Evolutionary conservation across 2,329 filamentous ascomycete species (phyloP), one percentile per base, ranked within the genome.

Genomic region (Alternaria triticimaculans): DNA sequence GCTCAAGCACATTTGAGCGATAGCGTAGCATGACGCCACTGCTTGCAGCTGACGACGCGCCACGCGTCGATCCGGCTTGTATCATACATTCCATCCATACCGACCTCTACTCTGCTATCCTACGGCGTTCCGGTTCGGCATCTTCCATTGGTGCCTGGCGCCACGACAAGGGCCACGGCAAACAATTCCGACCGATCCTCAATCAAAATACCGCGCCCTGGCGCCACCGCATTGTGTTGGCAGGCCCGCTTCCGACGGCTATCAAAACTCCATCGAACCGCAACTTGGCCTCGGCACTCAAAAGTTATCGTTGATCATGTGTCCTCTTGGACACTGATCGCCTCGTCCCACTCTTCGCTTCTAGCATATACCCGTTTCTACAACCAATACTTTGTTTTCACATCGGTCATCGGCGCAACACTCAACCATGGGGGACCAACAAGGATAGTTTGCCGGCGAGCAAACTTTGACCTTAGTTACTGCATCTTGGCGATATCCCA

Each of bases 1-100:
- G 78, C 69, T 78, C 73, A 28, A 79, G 75, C 68, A 80, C 77
- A 6, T 64, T 80, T 49, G 76, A 80, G 67, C 72, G 73, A 68
- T 75, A 71, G 67, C 43, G 67, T 60, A 58, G 44, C 30, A 67
- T 68, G 63, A 64, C 60, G 56, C 51, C 67, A 62, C 65, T 66
- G 56, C 55, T 49, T 60, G 63, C 62, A 66, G 68, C 69, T 71
- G 64, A 73, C 69, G 59, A 71, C 68, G 57, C 51, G 57, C 64
- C 62, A 69, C 65, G 65, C 71, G 65, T 72, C 66, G 63, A 66
- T 69, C 62, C 62, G 54, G 50, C 65, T 66, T 49, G 65, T 70
- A 72, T 58, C 51, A 69, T 73, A 61, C 63, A 55, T 37, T 51
- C 62, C 68, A 72, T 70, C 51, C 69, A 65, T 68, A 64, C 67